Percentiles rank a stretch among this genome's conserved stretches.
Conservation (phyloP, 1,284 basidiomycete genomes). For the Malassezia nana region DNA sequence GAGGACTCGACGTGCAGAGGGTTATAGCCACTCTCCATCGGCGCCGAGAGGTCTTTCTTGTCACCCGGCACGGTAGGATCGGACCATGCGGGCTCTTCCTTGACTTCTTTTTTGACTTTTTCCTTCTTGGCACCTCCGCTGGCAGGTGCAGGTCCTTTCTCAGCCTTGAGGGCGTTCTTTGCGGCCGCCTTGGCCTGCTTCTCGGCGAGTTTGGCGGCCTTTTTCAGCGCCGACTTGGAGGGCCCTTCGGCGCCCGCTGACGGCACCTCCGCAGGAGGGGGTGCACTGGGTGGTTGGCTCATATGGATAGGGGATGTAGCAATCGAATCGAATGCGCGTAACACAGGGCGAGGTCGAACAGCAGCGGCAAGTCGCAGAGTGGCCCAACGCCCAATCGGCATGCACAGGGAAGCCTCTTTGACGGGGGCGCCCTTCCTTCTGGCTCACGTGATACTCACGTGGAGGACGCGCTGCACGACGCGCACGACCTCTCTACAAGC, state of each 20-base stretch:
- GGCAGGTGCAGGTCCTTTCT: slow-evolving; percentile 23
- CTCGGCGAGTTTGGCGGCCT: slow-evolving; percentile 37
- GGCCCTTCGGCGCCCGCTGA: slow-evolving; percentile 5
- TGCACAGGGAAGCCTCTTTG: slow-evolving; percentile 8
- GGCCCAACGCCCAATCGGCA: slow-evolving; percentile 13
- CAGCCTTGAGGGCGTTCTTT: slow-evolving; percentile 40
- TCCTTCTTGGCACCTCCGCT: slow-evolving; percentile 37
- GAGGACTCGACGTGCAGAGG: slow-evolving; percentile 87
- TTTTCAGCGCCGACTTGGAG: slow-evolving; percentile 38
- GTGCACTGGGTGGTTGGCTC: slow-evolving; percentile 5
- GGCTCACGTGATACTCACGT: not conserved
- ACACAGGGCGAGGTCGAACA: slow-evolving; percentile 1
- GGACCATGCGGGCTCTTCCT: slow-evolving; percentile 39
- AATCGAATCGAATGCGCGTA: not conserved
- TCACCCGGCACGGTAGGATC: slow-evolving; percentile 40
- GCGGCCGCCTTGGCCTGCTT: slow-evolving; percentile 40
- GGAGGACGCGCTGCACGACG: not conserved
- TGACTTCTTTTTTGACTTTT: slow-evolving; percentile 43
- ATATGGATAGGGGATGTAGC: slow-evolving; percentile 1
- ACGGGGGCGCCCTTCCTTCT: not conserved
- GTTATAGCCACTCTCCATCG: slow-evolving; percentile 85
- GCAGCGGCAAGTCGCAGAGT: not conserved
- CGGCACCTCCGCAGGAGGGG: not conserved
- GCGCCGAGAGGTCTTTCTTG: slow-evolving; percentile 61
- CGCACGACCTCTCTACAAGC: not conserved